These are phyloP conservation scores for Ottelia alismoides DNA, from an alignment of 106 monocot species.

Conservation along the genomic window DNA sequence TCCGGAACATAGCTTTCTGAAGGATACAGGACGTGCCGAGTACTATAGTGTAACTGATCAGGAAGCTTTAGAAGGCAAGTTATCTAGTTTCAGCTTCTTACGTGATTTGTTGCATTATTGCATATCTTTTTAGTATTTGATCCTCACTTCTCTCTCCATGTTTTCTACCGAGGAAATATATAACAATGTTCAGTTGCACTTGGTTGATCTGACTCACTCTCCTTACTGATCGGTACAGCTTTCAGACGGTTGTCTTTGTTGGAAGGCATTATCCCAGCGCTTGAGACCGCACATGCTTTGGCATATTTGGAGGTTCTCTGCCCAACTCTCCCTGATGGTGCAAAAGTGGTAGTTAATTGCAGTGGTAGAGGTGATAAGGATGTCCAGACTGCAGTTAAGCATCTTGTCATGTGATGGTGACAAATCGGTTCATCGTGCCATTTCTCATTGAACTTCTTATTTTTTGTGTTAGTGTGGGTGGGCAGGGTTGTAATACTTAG, in stretches of 20 bases:
- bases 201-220: background rate
- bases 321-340: conserved; percentile 25
- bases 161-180: too few species aligned
- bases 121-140: too few species aligned
- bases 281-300: conserved; percentile 38
- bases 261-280: conserved; percentile 47
- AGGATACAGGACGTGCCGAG: conserved; percentile 1
- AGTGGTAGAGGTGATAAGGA: conserved; percentile 48
- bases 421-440: too few species aligned
- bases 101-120: background rate
- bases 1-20: conserved; percentile 2
- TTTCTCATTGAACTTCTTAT: too few species aligned
- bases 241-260: conserved; percentile 25
- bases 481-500: too few species aligned
- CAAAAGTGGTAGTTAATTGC: conserved; percentile 33
- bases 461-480: too few species aligned
- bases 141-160: too few species aligned
- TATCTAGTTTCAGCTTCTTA: background rate
- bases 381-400: too few species aligned
- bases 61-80: conserved; percentile 1
- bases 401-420: too few species aligned
- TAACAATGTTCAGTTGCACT: conserved; percentile 2
- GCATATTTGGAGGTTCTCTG: conserved; percentile 31
- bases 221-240: conserved; percentile 8
- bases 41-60: conserved; percentile 1